Percentiles rank a stretch among this genome's conserved stretches.
Conservation (phyloP, 208 protist species). For the Acanthamoeba culbertsoni region DNA sequence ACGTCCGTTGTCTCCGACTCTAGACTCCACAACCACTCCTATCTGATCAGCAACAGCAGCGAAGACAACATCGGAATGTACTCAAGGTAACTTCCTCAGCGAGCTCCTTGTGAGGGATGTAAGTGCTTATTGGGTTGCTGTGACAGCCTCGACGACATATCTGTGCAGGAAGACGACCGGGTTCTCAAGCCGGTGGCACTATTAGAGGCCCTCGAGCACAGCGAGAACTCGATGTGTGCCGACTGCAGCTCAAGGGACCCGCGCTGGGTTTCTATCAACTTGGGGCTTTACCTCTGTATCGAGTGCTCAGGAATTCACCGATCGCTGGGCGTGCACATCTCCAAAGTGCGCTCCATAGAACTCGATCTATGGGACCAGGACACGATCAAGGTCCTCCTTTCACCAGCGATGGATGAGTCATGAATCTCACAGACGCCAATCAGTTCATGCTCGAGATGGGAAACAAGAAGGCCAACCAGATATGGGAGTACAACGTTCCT, state of each 20-base stretch:
- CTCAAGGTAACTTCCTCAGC: background rate
- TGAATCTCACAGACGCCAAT: no score
- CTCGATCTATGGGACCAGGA: constrained; percentile 69
- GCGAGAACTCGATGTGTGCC: background rate
- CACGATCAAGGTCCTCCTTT: background rate
- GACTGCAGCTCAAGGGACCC: constrained; percentile 60
- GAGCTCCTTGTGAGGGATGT: no score
- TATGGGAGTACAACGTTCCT: constrained; percentile 27
- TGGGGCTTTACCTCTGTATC: constrained; percentile 84
- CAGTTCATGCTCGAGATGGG: constrained; percentile 60
- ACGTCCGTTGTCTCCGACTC: background rate
- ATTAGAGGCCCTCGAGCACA: background rate
- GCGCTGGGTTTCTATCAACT: constrained; percentile 78
- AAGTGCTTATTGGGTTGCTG: background rate
- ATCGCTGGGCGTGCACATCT: constrained; percentile 76
- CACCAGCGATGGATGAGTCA: no score
- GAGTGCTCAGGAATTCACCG: constrained; percentile 81
- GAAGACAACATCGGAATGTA: background rate
- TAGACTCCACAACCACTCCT: background rate
- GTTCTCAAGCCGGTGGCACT: constrained; percentile 4
- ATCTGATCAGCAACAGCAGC: background rate
- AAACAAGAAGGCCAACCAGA: constrained; percentile 50
- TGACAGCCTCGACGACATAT: background rate
- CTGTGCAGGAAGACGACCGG: background rate
- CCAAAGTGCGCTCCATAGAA: constrained; percentile 76